These are phyloP conservation scores for Punica granatum DNA, from an alignment of 345 rosid species.

Conservation along the genomic window DNA sequence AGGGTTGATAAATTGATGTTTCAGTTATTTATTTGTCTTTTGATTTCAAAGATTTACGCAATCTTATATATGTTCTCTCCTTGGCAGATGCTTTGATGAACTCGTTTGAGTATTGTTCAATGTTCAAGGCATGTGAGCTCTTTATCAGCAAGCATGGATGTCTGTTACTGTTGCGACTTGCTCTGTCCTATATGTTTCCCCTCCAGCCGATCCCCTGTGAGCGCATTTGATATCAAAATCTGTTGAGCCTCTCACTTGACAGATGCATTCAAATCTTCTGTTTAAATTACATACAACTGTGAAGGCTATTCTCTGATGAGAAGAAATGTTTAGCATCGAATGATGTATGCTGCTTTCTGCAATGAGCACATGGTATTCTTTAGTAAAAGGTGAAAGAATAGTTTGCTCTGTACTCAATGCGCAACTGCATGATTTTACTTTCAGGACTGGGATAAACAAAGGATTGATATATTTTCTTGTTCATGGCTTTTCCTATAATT, in stretches of 20 bases:
- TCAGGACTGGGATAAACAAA: neutral
- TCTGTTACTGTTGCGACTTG: neutral
- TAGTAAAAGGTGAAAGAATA: too few relatives aligned
- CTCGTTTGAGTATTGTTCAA: too few relatives aligned
- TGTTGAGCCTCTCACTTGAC: neutral
- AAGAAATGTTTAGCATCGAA: neutral
- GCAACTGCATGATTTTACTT: too few relatives aligned
- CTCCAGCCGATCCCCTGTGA: neutral
- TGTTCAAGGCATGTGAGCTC: neutral
- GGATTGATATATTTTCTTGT: neutral
- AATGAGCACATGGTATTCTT: too few relatives aligned
- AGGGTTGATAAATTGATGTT: neutral
- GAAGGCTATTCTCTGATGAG: neutral
- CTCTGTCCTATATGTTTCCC: neutral
- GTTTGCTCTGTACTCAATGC: too few relatives aligned
- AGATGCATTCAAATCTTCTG: neutral
- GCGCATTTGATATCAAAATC: neutral
- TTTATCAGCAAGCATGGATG: too few relatives aligned
- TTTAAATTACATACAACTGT: neutral
- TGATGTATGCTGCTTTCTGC: too few relatives aligned
- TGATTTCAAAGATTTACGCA: neutral
- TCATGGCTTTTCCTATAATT: neutral
- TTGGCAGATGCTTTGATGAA: neutral
- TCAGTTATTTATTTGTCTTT: neutral
- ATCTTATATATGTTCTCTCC: neutral